Evolutionary conservation across 805 yeast genomes (phyloP), one percentile per base, ranked within the genome.

Genomic region (Lipomyces yamanashiensis): DNA sequence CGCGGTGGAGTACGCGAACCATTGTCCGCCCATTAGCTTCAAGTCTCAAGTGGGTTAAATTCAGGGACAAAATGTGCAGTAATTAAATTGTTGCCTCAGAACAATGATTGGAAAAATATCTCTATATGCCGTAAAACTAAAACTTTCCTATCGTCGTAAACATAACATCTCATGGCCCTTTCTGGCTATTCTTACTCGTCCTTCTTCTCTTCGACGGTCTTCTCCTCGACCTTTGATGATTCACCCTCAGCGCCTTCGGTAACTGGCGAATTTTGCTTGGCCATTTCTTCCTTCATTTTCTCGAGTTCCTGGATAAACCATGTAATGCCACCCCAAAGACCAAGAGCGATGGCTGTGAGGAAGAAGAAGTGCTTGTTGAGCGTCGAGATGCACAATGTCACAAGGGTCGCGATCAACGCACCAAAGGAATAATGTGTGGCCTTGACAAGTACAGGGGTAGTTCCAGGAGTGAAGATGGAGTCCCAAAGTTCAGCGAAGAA

Each of bases 381-480:
- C 34, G 85, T 79, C 39, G 89, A 85, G 54, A 85, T 74, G 68
- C 81, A 84, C 77, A 93, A 82, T 62, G 81, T 77, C 0, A 78
- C 65, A 64, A 93, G 79, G 0, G 89, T 81, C 5, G 83, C 53
- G 12, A 86, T 78, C 61, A 95, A 80, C 10, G 88, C 80, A 0
- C 82, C 78, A 72, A 95, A 95, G 1, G 97, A 88, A 1, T 79
- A 82, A 74, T 95, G 98, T 0, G 98, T 93, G 1, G 98, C 98
- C 44, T 82, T 80, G n/a, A 92, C 81, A 57, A 95, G 81, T 0
- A 96, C 91, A 0, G 98, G 97, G 0, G 95, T 84, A 0, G 96
- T 85, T 0, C 99, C 99, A 6, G 98, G 98, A 17, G 90, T 87
- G 76, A 93, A 90, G 34, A 95, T 85, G 13, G 96, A 89, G 61